These are phyloP conservation scores for Helicocarpus griseus DNA, from an alignment of 2,329 filamentous ascomycete genomes.

Conservation along the genomic window DNA sequence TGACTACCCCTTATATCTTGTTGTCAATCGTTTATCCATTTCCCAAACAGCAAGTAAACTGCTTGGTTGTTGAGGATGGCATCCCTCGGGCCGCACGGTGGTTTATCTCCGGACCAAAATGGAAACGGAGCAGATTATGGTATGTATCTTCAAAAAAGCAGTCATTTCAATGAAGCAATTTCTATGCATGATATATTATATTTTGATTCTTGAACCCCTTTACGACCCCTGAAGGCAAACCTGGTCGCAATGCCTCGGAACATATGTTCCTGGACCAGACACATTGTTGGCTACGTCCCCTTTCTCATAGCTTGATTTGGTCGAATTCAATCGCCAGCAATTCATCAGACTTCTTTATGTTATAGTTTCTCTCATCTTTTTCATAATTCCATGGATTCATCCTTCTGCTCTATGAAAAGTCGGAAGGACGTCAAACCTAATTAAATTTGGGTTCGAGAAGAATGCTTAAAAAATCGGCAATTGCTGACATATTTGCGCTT, in stretches of 20 bases:
- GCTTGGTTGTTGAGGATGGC: neutral
- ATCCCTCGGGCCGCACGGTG: neutral
- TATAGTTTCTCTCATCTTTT: neutral
- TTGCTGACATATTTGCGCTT: constrained; percentile 1
- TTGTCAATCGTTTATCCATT: neutral
- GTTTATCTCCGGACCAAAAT: neutral
- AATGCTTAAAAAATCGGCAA: neutral
- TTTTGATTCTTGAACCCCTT: too few species aligned
- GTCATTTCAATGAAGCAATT: too few species aligned
- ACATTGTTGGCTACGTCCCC: too few species aligned
- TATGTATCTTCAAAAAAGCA: neutral
- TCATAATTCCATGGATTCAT: neutral
- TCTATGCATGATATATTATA: too few species aligned
- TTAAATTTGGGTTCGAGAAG: neutral
- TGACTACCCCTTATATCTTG: neutral
- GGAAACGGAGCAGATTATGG: neutral
- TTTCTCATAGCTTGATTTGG: too few species aligned
- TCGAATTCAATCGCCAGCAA: too few species aligned
- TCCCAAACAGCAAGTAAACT: neutral
- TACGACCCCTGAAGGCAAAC: too few species aligned
- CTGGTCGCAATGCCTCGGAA: too few species aligned
- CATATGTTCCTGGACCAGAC: too few species aligned
- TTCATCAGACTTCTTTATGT: neutral
- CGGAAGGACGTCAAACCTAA: neutral
- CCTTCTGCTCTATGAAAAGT: neutral